A percentile compares a stretch with the other conserved stretches of the same genome.
Conservation (phyloP, 768 basidiomycete genomes). For the Rhizopogon vulgaris region DNA sequence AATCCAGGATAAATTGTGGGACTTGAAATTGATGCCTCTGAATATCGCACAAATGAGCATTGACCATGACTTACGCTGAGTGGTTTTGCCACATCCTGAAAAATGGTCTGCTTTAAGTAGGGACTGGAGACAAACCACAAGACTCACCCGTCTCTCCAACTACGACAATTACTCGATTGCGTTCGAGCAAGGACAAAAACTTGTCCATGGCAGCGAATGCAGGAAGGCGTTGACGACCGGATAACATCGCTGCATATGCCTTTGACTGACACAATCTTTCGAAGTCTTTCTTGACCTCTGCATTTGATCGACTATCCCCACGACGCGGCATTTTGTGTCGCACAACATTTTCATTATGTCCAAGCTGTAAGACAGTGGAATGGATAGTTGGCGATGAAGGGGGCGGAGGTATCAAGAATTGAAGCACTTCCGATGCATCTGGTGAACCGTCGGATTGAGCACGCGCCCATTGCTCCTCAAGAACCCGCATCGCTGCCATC, state of each 20-base stretch:
- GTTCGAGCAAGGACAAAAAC: slow-evolving; percentile 54
- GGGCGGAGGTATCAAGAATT: slow-evolving; percentile 43
- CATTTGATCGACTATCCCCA: slow-evolving; percentile 40
- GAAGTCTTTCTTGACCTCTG: slow-evolving; percentile 49
- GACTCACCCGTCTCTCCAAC: slow-evolving; percentile 81
- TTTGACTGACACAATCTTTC: slow-evolving; percentile 34
- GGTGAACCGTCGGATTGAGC: slow-evolving; percentile 72
- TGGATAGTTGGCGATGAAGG: neutral
- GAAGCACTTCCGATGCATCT: slow-evolving; percentile 61
- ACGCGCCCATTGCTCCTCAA: slow-evolving; percentile 66
- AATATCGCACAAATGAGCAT: neutral
- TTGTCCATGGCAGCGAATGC: slow-evolving; percentile 63
- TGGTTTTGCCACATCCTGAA: slow-evolving; percentile 85
- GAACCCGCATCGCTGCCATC: slow-evolving; percentile 59
- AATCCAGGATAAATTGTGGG: slow-evolving; percentile 87
- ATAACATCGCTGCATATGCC: slow-evolving; percentile 53
- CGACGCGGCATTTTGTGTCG: slow-evolving; percentile 1
- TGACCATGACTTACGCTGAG: slow-evolving; percentile 49
- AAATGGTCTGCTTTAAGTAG: slow-evolving; percentile 4
- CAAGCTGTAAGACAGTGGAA: slow-evolving; percentile 10
- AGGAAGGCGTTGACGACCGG: slow-evolving; percentile 57
- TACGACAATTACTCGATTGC: slow-evolving; percentile 68
- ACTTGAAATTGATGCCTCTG: slow-evolving; percentile 35
- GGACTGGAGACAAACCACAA: neutral
- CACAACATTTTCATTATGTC: slow-evolving; percentile 13